Base-by-base conservation (phyloP, 257 asterid genomes). In the Forsythia suspensa region DNA sequence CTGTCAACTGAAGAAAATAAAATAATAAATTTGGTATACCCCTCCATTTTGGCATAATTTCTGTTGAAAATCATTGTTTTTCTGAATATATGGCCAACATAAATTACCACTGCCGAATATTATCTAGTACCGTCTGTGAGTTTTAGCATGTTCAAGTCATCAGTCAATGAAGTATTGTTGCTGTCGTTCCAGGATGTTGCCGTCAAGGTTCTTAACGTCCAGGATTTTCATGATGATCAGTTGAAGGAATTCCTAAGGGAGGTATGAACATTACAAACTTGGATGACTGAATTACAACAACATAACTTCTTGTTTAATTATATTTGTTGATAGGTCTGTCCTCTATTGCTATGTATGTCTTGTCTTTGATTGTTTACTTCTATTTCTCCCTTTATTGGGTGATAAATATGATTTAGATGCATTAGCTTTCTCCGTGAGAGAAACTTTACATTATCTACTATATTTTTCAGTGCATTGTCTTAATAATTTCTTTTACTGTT, bases 171-270 rank as follows among this genome's bases (percentile, higher is more conserved):
- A 73, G n/a, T 73, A 66, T 51, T 51, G 6, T 36, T 65, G 57
- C 41, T 37, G 71, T 63, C 38, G 6, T 79, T 82, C 82, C 92
- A 95, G 99, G 99, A 95, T 79, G 99, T 95, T 76, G 99, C 99
- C 38, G 97, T 93, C 38, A 95, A 95, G 87, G 93, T 93, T 79
- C 89, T 95, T 57, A 86, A 86, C 3, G 21, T 88, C 75, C 98
- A 95, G 85, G 98, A 95, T 85, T 92, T 95, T 80, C 92, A 86
- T 16, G 97, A 93, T 72, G 98, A 95, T 84, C 97, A 90, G 80
- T 77, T 95, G 85, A 95, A 88, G 86, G 99, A 95, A 85, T 95
- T 95, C 74, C 84, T 92, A 48, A 83, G 99, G 85, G 99, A 95
- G 99, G 99, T 94, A 81, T 73, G 90, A 4, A 57, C 72, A 42